Percentiles rank a stretch among this genome's conserved stretches.
Evolutionary conservation across 2,329 filamentous ascomycete genomes (phyloP).

Genomic region (Penicillium digitatum): DNA sequence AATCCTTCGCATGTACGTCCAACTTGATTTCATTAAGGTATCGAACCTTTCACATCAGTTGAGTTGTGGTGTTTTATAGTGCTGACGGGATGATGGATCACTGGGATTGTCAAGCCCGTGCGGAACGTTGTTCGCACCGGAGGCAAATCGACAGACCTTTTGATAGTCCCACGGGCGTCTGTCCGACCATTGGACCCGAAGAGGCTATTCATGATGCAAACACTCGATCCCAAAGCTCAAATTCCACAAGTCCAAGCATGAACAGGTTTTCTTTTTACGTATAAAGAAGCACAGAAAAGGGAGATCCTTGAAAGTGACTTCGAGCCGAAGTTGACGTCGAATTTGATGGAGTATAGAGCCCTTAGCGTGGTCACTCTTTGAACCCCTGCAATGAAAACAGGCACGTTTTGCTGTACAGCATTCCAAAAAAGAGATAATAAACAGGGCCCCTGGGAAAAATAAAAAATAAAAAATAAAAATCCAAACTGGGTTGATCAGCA

Average conservation of each 20-base stretch:
- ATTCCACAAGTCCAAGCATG: background rate
- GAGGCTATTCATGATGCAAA: background rate
- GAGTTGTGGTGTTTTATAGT: background rate
- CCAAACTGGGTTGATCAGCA: too few species aligned
- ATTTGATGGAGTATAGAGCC: background rate
- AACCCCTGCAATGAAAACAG: background rate
- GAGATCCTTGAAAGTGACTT: background rate
- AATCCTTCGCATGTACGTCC: background rate
- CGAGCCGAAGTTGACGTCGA: background rate
- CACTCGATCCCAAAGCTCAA: background rate
- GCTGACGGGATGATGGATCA: background rate
- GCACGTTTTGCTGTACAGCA: background rate
- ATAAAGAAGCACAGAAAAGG: background rate
- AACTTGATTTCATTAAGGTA: background rate
- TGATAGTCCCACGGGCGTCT: background rate
- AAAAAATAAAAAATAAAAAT: background rate
- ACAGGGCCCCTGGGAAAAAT: background rate
- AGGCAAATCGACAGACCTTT: background rate
- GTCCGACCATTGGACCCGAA: background rate
- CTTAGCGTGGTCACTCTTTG: background rate
- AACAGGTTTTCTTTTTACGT: too few species aligned
- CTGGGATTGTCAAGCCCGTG: background rate
- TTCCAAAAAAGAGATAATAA: too few species aligned
- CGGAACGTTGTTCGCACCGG: background rate
- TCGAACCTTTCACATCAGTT: background rate